Percentiles rank a stretch among this genome's conserved stretches.
Evolutionary conservation across 148 eudicot genomes (phyloP).

Genomic region (Tetragonia tetragonoides): DNA sequence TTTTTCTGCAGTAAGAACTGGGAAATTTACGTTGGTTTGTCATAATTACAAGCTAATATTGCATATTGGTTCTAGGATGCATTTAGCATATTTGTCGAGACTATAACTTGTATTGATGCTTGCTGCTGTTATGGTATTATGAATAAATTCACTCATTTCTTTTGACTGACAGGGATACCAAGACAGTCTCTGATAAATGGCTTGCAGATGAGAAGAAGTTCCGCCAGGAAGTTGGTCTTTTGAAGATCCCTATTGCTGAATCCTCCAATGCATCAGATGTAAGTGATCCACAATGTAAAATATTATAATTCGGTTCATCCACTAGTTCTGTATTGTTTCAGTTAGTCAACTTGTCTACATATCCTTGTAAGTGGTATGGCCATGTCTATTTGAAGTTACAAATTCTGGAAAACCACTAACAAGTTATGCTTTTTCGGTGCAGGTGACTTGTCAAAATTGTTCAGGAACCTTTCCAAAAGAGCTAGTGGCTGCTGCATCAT

Average conservation of each 20-base stretch:
- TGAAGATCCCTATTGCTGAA: not conserved
- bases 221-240: constrained; percentile 15
- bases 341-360: too few species aligned
- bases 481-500: not conserved
- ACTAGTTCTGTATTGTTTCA: too few species aligned
- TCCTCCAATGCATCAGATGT: not conserved
- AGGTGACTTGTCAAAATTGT: constrained; percentile 22
- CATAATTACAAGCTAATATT: too few species aligned
- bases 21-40: not conserved
- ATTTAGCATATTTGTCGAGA: too few species aligned
- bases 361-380: too few species aligned
- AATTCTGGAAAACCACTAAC: not conserved
- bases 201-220: not conserved
- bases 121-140: too few species aligned
- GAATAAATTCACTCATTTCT: not conserved
- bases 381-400: too few species aligned
- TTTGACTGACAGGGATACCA: constrained; percentile 14
- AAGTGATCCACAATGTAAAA: constrained; percentile 5
- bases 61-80: too few species aligned
- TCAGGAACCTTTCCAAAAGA: not conserved
- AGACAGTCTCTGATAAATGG: constrained; percentile 17
- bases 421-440: constrained; percentile 11
- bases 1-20: too few species aligned
- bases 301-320: too few species aligned
- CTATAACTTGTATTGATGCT: too few species aligned